Evolutionary conservation across 2,329 filamentous ascomycete genomes (phyloP), one percentile per base, ranked within the genome.

Genomic region (Myrmaecium sp.): DNA sequence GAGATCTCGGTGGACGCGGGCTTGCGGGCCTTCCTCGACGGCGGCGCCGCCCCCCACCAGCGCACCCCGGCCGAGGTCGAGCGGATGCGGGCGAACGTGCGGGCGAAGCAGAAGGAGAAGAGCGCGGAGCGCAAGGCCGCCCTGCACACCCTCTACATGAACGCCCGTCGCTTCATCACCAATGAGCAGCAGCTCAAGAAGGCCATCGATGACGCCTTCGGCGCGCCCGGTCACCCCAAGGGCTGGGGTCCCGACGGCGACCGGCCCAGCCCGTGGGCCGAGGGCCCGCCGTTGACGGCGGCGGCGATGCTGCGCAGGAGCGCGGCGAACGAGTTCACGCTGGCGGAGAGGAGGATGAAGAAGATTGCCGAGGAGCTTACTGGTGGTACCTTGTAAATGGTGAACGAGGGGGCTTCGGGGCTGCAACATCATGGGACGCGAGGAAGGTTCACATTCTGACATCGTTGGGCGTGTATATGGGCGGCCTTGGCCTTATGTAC

Each of bases 91-190:
- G 51, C 29, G 28, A 25, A 34, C 5, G 39, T 60, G 30, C 44
- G 14, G 54, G 26, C 52, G 56, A 49, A 63, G 21, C 49, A 60
- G 17, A 54, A 52, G 6, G 49, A 57, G 28, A 71, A 72, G 45
- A 58, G 62, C 22, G 62, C 72, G 31, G 60, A 64, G 28, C 68
- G 77, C 26, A 63, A 68, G 33, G 70, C 86, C 37, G 66, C 74
- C 10, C 56, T 98, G 16, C 81, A 93, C 53, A 73, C 80, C 31
- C 66, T 98, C 8, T 98, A 98, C 55, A 78, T 89, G 57, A 78
- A 83, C 40, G 83, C 89, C 4, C 69, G 77, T 14, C 60, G 69
- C 20, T 98, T 95, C 55, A 94, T 98, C 46, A 74, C 82, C 11
- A 74, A 66, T 14, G 83, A 92, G 48, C 57, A 64, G 26, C 75